A percentile compares a stretch with the other conserved stretches of the same genome.
These are phyloP conservation scores for Grosmannia serpens DNA, from an alignment of 2,329 filamentous ascomycete species.

Conservation along the genomic window DNA sequence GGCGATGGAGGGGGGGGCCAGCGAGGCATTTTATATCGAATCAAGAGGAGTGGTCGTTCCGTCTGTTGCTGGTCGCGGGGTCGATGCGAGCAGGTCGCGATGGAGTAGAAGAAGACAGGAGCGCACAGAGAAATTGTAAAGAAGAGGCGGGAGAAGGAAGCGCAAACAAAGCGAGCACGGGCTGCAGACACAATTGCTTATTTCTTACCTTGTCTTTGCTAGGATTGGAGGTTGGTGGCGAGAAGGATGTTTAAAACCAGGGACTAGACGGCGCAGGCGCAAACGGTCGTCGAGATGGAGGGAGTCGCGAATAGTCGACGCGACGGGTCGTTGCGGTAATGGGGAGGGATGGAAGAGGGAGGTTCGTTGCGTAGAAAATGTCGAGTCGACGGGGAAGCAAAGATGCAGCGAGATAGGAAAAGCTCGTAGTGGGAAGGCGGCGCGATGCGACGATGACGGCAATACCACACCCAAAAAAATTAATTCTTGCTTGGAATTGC, in stretches of 20 bases:
- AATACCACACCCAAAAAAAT: slow-evolving; percentile 2
- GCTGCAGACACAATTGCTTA: not conserved
- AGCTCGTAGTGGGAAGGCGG: not conserved
- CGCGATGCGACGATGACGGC: slow-evolving; percentile 5
- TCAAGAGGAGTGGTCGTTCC: not conserved
- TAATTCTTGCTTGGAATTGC: slow-evolving; percentile 6
- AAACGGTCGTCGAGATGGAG: not conserved
- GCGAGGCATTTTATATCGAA: not conserved
- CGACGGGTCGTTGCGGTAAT: not conserved
- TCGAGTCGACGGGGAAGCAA: not conserved
- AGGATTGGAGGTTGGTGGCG: not conserved
- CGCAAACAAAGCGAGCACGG: not conserved
- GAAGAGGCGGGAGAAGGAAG: not conserved
- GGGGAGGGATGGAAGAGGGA: not conserved
- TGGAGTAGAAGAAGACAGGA: not conserved
- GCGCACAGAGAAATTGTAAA: not conserved
- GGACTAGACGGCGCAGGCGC: not conserved
- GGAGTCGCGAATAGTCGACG: not conserved
- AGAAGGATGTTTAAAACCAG: not conserved
- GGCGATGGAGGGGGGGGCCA: not conserved
- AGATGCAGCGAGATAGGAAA: not conserved
- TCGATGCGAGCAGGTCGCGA: not conserved
- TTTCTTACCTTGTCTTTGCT: not conserved
- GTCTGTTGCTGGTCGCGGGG: not conserved
- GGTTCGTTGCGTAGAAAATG: not conserved